phyloP scores from a whole-genome alignment of 768 basidiomycete species.

The Cystofilobasidium ferigula region DNA sequence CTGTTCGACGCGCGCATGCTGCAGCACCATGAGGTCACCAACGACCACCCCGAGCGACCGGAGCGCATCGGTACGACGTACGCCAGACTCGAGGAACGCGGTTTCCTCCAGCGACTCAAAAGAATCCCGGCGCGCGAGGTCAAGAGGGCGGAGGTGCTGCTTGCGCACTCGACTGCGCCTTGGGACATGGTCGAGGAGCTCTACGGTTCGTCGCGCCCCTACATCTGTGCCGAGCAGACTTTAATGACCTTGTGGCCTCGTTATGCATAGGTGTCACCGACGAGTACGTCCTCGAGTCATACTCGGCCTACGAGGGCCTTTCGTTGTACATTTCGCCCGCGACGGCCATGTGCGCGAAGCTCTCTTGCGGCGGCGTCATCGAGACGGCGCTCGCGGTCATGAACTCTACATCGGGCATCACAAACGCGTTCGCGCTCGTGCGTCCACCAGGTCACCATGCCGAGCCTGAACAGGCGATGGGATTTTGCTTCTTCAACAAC shows the following conservation, averaged over 20 bases:
- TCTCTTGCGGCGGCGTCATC: constrained; percentile 91
- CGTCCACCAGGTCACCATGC: constrained; percentile 97
- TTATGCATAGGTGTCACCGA: neutral
- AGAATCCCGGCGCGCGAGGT: constrained; percentile 64
- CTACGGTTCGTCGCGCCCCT: constrained; percentile 51
- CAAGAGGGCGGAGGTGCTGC: constrained; percentile 61
- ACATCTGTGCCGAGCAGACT: neutral
- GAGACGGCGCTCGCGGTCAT: constrained; percentile 72
- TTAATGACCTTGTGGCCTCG: neutral
- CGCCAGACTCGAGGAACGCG: constrained; percentile 50
- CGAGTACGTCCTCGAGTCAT: neutral
- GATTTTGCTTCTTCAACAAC: constrained; percentile 99
- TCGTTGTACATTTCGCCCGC: constrained; percentile 83
- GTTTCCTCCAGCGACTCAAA: constrained; percentile 61
- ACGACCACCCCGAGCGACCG: constrained; percentile 60
- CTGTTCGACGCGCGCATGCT: constrained; percentile 82
- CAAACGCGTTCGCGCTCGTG: constrained; percentile 87
- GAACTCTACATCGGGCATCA: constrained; percentile 39
- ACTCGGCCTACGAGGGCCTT: constrained; percentile 66
- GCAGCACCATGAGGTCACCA: constrained; percentile 51
- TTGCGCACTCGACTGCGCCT: constrained; percentile 81
- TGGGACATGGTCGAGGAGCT: constrained; percentile 83
- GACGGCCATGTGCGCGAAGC: constrained; percentile 69
- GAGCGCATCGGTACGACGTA: constrained; percentile 68
- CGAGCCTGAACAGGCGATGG: constrained; percentile 96